Base-by-base conservation (phyloP, 148 eudicot genomes). In the Nepenthes gracilis region DNA sequence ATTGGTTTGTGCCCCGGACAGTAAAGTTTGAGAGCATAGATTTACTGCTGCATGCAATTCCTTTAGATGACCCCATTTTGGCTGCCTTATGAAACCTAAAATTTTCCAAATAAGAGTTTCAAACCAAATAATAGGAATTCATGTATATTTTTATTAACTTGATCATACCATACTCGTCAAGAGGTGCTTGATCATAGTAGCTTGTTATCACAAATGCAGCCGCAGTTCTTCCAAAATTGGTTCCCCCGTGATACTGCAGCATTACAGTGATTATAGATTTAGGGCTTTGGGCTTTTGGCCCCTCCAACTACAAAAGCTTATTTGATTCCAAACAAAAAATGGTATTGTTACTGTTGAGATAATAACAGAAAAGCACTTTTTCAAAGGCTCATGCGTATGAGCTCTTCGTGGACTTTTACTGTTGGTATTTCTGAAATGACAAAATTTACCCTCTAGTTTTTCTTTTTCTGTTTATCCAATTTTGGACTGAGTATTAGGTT, bases 1-100 rank as follows among this genome's bases (percentile, higher is more conserved):
- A 23, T 23, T 58, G 33, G 84, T 64, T 12, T 57, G 60, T 12
- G 59, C 66, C 56, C 84, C 82, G n/a, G 62, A 61, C 35, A 80
- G 67, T 63, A 83, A 66, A 57, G 78, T 73, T 35, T 72, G 43
- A 32, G 79, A 75, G 74, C 82, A 67, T 10, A 63, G 13, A 45
- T 72, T 77, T 49, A 83, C 67, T 12, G 74, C 78, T n/a, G 43
- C 37, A 58, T 83, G 88, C 55, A 80, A 38, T n/a, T 80, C 74
- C 63, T 64, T 78, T 33, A 83, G 81, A 65, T 83, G 88, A 3
- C 88, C 88, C 75, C 78, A 83, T 78, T 83, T 83, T 5, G 88
- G 88, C 63, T 83, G 83, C 64, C 83, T 73, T 9, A 78, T 56
- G 50, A 83, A 72, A 47, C 88, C 85, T 83, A 36, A 6, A 48